A percentile compares a stretch with the other conserved stretches of the same genome.
Conservation (phyloP, 2,329 filamentous ascomycete species). For the Bipolaris zeicola region DNA sequence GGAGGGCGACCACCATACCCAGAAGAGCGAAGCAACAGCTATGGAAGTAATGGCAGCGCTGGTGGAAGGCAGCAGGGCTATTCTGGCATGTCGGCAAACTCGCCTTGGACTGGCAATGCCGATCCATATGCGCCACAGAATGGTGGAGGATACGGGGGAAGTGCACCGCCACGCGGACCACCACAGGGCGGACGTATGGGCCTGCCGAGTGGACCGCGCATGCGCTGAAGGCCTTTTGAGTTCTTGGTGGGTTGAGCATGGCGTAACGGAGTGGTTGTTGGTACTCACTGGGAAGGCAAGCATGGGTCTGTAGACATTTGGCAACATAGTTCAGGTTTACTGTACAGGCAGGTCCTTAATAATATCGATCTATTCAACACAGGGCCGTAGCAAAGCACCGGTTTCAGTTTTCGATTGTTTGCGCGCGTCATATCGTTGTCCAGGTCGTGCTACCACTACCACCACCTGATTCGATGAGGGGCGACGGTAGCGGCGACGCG, state of each 20-base stretch:
- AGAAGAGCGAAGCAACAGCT: conserved; percentile 41
- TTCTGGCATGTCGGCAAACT: conserved; percentile 40
- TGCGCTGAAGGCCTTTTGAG: conserved; percentile 30
- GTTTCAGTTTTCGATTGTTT: neutral
- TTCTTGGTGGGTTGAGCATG: conserved; percentile 18
- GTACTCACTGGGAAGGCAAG: conserved; percentile 7
- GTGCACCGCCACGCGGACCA: conserved; percentile 31
- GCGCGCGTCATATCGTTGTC: neutral
- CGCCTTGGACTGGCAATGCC: conserved; percentile 40
- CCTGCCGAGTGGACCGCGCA: conserved; percentile 48
- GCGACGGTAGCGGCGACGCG: neutral
- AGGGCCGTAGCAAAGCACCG: neutral
- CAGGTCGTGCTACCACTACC: neutral
- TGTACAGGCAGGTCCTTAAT: conserved; percentile 10
- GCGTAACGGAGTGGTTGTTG: conserved; percentile 26
- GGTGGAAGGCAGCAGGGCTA: conserved; percentile 37
- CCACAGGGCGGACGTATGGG: conserved; percentile 43
- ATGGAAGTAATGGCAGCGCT: conserved; percentile 31
- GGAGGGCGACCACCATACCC: conserved; percentile 35
- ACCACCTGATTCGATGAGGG: conserved; percentile 4
- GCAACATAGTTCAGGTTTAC: conserved; percentile 9
- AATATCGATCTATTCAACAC: conserved; percentile 4
- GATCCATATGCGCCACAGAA: conserved; percentile 39
- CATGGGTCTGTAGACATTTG: conserved; percentile 4
- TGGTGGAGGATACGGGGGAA: conserved; percentile 29